A percentile compares a stretch with the other conserved stretches of the same genome.
phyloP scores from a whole-genome alignment of 192 early-diverging fungal species.

The Gaertneriomyces semiglobifer region DNA sequence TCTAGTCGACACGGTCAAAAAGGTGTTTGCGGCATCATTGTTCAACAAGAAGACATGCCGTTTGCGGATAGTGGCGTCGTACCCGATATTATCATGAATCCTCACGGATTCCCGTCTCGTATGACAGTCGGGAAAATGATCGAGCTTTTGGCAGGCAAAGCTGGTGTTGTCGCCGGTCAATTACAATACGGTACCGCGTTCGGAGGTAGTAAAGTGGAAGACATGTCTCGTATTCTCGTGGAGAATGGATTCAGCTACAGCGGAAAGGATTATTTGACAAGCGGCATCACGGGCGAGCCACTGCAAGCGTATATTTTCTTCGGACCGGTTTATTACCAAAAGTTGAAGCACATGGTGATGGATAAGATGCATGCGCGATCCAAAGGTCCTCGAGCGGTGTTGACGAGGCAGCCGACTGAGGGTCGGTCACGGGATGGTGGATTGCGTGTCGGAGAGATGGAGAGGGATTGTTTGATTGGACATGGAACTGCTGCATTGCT shows the following conservation, averaged over 20 bases:
- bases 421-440: constrained; percentile 96
- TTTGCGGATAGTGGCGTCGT: constrained; percentile 85
- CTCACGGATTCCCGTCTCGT: constrained; percentile 96
- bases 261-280: constrained; percentile 95
- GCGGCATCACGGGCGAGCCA: constrained; percentile 80
- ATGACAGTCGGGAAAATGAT: constrained; percentile 99
- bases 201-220: constrained; percentile 90
- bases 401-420: constrained; percentile 96
- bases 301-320: constrained; percentile 94
- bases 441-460: constrained; percentile 97
- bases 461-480: constrained; percentile 95
- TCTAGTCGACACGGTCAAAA: constrained; percentile 98
- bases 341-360: constrained; percentile 98
- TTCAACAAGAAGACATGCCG: constrained; percentile 96
- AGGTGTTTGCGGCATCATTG: constrained; percentile 94
- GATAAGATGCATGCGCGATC: constrained; percentile 99
- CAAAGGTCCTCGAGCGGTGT: constrained; percentile 82
- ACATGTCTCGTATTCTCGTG: constrained; percentile 90
- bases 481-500: constrained; percentile 92
- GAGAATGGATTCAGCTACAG: constrained; percentile 93
- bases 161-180: constrained; percentile 85
- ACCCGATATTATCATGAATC: constrained; percentile 99
- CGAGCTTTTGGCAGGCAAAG: constrained; percentile 93
- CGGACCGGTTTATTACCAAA: constrained; percentile 94
- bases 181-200: constrained; percentile 94